Evolutionary conservation across 202 grass and related monocot species (phyloP), one percentile per base, ranked within the genome.

Genomic region (Saccharum hybrid): DNA sequence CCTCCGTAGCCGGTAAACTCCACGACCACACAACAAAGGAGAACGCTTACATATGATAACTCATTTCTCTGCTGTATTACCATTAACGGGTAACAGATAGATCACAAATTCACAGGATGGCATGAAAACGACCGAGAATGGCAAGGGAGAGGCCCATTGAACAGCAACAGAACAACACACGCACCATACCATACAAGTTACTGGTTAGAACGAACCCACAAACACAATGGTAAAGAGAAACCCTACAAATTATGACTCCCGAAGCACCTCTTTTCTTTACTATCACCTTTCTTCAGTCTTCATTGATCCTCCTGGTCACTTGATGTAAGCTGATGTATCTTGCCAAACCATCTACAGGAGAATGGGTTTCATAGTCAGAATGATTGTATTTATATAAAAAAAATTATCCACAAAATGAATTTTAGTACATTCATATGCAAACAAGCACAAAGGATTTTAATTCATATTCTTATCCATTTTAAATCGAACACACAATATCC

Each of bases 331-430:
- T 23, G 63, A 71, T 13, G 26, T 7, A 30, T 40, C 79, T 82
- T 67, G 30, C 33, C 60, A 65, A 86, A 6, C 30, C 60, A 66
- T 68, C 88, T 89, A 18, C 60, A 86, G 8, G 21, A 62, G 12
- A 68, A 31, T 10, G 9, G 36, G 42, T 78, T n/a, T 23, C 22
- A 36, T 26, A 68, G 46, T 83, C 62, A 90, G 40, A 73, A 38
- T 21, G 10, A 22, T 68, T 36, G 16, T 56, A 41, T 52, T 52
- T 52, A 15, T 26, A 0, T 26, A 26, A 26, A 34, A 37, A 56
- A 76, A 41, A 60, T 42, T 37, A 71, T 13, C 7, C 10, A 45
- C 18, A 23, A 15, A 36, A 15, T 22, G 2, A 37, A 59, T 22
- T 72, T 33, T 26, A 74, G 57, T 72, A 38, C 28, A 71, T 31